Evolutionary conservation across 2,329 filamentous ascomycete species (phyloP), one percentile per base, ranked within the genome.

Genomic region (Fusarium sp.): DNA sequence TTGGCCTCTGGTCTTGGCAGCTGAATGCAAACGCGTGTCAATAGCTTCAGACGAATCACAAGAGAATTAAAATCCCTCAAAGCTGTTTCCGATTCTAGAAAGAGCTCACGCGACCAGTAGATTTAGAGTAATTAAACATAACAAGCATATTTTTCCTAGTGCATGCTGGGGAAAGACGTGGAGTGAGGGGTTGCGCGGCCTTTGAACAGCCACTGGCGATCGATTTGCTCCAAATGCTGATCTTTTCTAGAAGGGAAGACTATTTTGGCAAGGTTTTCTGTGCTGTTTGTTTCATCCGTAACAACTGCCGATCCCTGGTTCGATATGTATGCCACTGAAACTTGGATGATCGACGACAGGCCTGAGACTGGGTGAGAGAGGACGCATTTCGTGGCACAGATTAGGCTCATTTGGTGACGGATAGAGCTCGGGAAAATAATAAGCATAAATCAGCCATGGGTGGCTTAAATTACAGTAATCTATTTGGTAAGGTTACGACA

Each of bases 21-120:
- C 57, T 54, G 22, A 55, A 28, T 10, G 6, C 26, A 39, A 38
- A 33, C 6, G n/a, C 4, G n/a, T 34, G 42, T 40, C 36, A 33
- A 40, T 46, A 36, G 24, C 42, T 42, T 49, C 21, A 47, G 49
- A 44, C 60, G 51, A 63, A 63, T 64, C 60, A 57, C 2, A 39
- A n/a, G 31, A 9, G 19, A 17, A n/a, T 2, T n/a, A 11, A 19
- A 26, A 42, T 28, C 39, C 33, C 19, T 19, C 38, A 50, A 14
- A 7, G 22, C 2, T 28, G 14, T 36, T 15, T 57, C 36, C 63
- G 21, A 55, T 42, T 26, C 36, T 57, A 59, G 61, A 64, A 64
- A 64, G 38, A 64, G 43, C 50, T 69, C 66, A 69, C 66, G 62
- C 66, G 66, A 70, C 51, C 40, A 65, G 34, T 11, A 17, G 34